A percentile compares a stretch with the other conserved stretches of the same genome.
Conservation (phyloP, 177 flowering plant genomes). For the Telopea speciosissima region DNA sequence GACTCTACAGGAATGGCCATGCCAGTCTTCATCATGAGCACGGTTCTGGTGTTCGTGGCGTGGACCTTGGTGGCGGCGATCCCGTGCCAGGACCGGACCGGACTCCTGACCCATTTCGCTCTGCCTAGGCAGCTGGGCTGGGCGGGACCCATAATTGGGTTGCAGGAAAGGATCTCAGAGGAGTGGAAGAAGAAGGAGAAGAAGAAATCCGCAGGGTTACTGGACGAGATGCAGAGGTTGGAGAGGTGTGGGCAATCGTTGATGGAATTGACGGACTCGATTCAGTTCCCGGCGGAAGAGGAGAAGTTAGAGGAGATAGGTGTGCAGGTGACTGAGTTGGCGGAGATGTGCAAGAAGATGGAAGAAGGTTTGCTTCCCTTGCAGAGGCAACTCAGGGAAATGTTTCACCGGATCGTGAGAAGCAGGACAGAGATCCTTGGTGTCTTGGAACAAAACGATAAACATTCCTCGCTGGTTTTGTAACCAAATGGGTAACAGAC, state of each 20-base stretch:
- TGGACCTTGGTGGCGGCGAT: constrained; percentile 70
- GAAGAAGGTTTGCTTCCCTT: constrained; percentile 72
- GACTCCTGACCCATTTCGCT: constrained; percentile 45
- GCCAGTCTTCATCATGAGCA: constrained; percentile 61
- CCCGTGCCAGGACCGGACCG: constrained; percentile 74
- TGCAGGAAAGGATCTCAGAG: constrained; percentile 70
- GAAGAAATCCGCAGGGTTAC: constrained; percentile 53
- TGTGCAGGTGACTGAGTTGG: constrained; percentile 46
- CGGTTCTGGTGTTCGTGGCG: constrained; percentile 56
- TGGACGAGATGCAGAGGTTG: constrained; percentile 63
- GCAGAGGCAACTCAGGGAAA: constrained; percentile 62
- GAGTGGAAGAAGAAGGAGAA: constrained; percentile 93
- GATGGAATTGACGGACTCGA: constrained; percentile 42
- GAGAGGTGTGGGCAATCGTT: constrained; percentile 43
- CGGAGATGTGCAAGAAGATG: constrained; percentile 51
- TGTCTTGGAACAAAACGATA: constrained; percentile 43
- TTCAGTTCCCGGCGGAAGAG: constrained; percentile 44
- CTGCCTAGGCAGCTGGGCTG: constrained; percentile 47
- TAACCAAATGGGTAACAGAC: background rate
- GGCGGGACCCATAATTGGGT: constrained; percentile 49
- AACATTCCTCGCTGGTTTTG: constrained; percentile 22
- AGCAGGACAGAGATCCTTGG: constrained; percentile 58
- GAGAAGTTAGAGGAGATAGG: constrained; percentile 42
- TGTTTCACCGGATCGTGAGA: constrained; percentile 68
- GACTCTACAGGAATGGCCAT: constrained; percentile 44